A percentile compares a stretch with the other conserved stretches of the same genome.
Evolutionary conservation across 257 asterid species (phyloP).

Genomic region (Capsicum pubescens): DNA sequence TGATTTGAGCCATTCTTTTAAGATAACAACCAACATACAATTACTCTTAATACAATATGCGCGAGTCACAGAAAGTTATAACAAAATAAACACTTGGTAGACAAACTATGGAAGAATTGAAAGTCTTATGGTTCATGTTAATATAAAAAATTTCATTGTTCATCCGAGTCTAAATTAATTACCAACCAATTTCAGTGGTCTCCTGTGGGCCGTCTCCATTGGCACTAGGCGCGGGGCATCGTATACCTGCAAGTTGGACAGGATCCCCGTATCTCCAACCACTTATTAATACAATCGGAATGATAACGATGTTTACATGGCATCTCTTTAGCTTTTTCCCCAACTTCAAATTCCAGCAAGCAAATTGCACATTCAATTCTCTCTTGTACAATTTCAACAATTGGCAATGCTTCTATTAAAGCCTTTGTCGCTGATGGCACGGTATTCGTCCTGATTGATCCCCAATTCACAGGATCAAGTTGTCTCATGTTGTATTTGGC

Average conservation of each 20-base stretch:
- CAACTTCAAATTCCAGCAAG: constrained; percentile 26
- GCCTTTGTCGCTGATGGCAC: not conserved
- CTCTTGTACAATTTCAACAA: constrained; percentile 5
- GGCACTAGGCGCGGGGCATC: constrained; percentile 36
- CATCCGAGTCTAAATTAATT: too few species aligned
- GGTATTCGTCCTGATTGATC: not conserved
- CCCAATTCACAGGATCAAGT: not conserved
- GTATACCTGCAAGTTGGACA: constrained; percentile 59
- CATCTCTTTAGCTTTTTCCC: constrained; percentile 52
- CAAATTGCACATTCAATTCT: constrained; percentile 34
- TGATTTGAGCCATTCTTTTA: too few species aligned
- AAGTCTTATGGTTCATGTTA: not conserved
- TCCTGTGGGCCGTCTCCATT: too few species aligned
- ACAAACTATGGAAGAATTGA: not conserved
- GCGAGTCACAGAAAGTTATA: too few species aligned
- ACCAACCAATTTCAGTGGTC: too few species aligned
- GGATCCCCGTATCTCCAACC: constrained; percentile 53
- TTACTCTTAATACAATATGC: too few species aligned
- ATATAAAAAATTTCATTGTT: too few species aligned
- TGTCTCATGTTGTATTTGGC: not conserved
- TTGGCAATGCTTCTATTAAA: not conserved
- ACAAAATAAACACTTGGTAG: too few species aligned
- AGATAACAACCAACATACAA: too few species aligned
- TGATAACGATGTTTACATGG: constrained; percentile 58
- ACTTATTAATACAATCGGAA: constrained; percentile 43